These are phyloP conservation scores for Hypoxylon sp. DNA, from an alignment of 2,329 filamentous ascomycete genomes.

Conservation along the genomic window DNA sequence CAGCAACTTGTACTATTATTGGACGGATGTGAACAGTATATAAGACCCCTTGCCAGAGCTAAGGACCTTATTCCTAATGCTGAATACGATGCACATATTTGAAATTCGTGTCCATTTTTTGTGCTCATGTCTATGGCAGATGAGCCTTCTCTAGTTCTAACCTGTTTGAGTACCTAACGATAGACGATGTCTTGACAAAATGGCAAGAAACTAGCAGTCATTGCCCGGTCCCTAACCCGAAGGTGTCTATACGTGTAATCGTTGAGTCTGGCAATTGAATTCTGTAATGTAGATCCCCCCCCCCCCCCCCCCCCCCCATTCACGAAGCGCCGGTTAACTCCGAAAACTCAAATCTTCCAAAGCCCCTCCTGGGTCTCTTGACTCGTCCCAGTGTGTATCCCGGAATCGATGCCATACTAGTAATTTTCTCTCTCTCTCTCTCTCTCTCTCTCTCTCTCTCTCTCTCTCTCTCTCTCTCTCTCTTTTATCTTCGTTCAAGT, in stretches of 20 bases:
- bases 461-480: constrained; percentile 11
- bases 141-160: too few species aligned
- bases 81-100: neutral
- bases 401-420: neutral
- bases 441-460: too few species aligned
- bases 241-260: too few species aligned
- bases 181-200: too few species aligned
- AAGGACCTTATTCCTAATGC: constrained; percentile 3
- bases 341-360: neutral
- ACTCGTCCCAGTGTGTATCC: neutral
- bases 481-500: neutral
- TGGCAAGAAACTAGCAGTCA: too few species aligned
- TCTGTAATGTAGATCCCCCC: too few species aligned
- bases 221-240: too few species aligned
- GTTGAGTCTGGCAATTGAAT: too few species aligned
- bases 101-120: too few species aligned
- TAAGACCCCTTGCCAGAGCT: constrained; percentile 20
- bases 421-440: neutral
- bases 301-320: too few species aligned
- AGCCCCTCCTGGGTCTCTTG: neutral
- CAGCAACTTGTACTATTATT: constrained; percentile 23
- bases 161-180: too few species aligned
- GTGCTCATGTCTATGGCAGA: too few species aligned
- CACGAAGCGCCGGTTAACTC: neutral
- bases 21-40: constrained; percentile 8